phyloP scores from a whole-genome alignment of 164 flowering plant genomes.

The Nymphaea thermarum region DNA sequence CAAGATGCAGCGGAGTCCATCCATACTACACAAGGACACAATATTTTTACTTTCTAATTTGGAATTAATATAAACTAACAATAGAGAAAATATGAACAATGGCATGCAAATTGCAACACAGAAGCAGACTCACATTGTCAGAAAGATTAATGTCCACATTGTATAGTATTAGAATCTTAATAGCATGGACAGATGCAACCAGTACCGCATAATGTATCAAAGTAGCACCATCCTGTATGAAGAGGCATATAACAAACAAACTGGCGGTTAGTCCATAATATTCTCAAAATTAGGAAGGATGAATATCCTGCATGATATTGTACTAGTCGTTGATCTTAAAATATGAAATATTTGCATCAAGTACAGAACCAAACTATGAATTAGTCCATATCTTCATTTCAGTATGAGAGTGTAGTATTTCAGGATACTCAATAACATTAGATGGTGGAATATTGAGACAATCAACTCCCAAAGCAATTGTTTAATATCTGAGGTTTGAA shows the following conservation, averaged over 20 bases:
- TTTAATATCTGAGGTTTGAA: too few relatives aligned
- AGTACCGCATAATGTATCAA: conserved; percentile 93
- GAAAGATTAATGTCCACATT: conserved; percentile 79
- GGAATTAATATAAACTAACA: neutral
- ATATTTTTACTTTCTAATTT: neutral
- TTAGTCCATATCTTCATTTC: too few relatives aligned
- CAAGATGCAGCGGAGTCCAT: conserved; percentile 94
- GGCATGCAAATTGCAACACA: neutral
- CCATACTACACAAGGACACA: conserved; percentile 50
- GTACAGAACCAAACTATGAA: too few relatives aligned
- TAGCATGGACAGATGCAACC: conserved; percentile 56
- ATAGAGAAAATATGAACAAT: neutral
- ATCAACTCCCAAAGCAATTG: too few relatives aligned
- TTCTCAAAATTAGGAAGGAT: neutral
- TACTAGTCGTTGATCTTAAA: too few relatives aligned
- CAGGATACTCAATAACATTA: too few relatives aligned
- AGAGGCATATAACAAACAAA: conserved; percentile 1
- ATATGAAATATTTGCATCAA: too few relatives aligned
- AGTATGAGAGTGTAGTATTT: too few relatives aligned
- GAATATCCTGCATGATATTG: neutral
- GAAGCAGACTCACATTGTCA: conserved; percentile 47
- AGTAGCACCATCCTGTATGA: conserved; percentile 74
- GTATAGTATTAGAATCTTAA: conserved; percentile 69
- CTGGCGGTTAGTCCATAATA: neutral
- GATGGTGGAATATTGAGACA: too few relatives aligned